Base-by-base conservation (phyloP, 163 green algal genomes). In the Trebouxiophyceae sp. region DNA sequence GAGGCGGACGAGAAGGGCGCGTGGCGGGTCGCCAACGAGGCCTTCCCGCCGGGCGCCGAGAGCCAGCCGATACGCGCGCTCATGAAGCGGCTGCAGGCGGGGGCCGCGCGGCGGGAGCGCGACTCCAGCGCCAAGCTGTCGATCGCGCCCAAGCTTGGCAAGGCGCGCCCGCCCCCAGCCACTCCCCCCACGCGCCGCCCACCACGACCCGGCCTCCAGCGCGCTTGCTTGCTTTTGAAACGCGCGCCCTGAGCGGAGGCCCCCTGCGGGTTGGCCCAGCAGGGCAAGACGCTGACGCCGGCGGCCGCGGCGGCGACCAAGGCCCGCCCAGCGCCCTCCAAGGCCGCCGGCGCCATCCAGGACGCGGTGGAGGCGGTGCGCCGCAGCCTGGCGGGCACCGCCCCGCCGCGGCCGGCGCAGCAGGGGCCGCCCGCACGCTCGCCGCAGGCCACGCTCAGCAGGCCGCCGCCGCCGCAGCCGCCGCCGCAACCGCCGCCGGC, bases 1-100 rank as follows among this genome's bases (percentile, higher is more conserved):
- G 64, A 79, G 6, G 55, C 79, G 33, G 58, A 16, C 20, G 71
- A 84, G 33, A 54, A 68, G 7, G 57, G 71, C 63, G 69, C 76
- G 3, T 19, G 39, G 28, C 34, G 33, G 23, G 26, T 70, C 34
- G 63, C 57, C 5, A 63, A 57, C 2, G 23, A 30, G 6, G 72
- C 71, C 8, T 79, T 85, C 46, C 26, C 45, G 26, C 27, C 32
- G 7, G 66, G 61, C 3, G 45, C 62, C 39, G 76, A 77, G 2
- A 23, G 33, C 34, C 50, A 72, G 26, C 72, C 33, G 46, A 62
- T 81, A 3, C 74, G 72, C 50, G 24, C 64, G 54, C 61, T 75
- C 22, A 68, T 85, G 69, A 68, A 68, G 47, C 64, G 70, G 4
- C 50, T 76, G 64, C 39, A 69, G 45, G 29, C 27, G 20, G 29